Base-by-base conservation (phyloP, 305 asterid genomes). In the Salvia sclarea region DNA sequence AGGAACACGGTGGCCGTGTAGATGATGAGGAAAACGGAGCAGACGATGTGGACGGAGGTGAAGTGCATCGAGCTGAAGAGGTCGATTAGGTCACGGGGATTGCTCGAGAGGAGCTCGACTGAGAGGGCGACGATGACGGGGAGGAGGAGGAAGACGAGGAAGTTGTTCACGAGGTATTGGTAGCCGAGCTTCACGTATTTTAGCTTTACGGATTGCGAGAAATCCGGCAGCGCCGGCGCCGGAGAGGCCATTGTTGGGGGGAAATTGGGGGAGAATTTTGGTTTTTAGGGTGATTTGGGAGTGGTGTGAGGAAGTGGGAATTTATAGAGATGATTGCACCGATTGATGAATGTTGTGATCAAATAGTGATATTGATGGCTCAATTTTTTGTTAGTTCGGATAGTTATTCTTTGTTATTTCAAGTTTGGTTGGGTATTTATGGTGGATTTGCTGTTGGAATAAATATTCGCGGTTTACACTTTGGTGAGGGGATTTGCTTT, bases 121-220 rank as follows among this genome's bases (percentile, higher is more conserved):
- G 75, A 20, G 7, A 87, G 66, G 1, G 79, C 56, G 0, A 60
- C 2, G 9, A 73, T 75, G 25, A 81, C 21, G 0, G 89, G 86
- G 2, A 80, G 0, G 2, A 85, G 70, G 30, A 79, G 41, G 79
- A 82, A 71, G 7, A 75, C 8, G 21, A 83, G 69, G 22, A 87
- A 56, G 76, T 83, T 47, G 86, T 85, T 83, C 1, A 75, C 79
- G 9, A 81, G 80, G 73, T 73, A 77, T 25, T 81, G 87, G 77
- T 76, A 87, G 0, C 78, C 81, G 1, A 78, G 78, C 47, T 81
- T 85, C 0, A 75, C 78, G 71, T 87, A 81, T 47, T 79, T 87
- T 63, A 78, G 84, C 52, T 79, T 84, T 10, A 68, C 75, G 3
- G 82, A 76, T 3, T 68, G 73, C 8, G 88, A 74, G 41, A 68